Base-by-base conservation (phyloP, 192 early-diverging fungal genomes). In the Kappamyces sp. region DNA sequence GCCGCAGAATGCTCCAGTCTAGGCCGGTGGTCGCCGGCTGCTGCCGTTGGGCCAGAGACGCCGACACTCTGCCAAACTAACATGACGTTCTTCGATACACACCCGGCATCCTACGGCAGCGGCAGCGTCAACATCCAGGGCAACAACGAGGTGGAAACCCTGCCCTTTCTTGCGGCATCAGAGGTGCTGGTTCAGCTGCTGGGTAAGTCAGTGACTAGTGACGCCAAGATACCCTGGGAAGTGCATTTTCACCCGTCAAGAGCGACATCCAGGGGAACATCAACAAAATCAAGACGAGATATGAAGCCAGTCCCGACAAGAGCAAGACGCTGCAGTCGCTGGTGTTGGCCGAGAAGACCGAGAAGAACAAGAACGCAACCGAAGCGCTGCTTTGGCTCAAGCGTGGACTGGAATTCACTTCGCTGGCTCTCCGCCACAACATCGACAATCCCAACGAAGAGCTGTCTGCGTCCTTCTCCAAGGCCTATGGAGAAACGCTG, bases 361-460 rank as follows among this genome's bases (percentile, higher is more conserved):
- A 87, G 61, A 88, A 88, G 72, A 88, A 91, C 71, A 79, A 85
- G 64, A 84, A 79, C 7, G 93, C 91, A 47, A 89, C 91, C 22
- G 90, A 93, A 65, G 91, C 90, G 12, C 78, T 98, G 34, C 75
- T 98, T 57, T 98, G 94, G 94, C 81, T 98, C 42, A 91, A 86
- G 63, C 78, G 92, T 33, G 68, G 63, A 7, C 61, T 79, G 39
- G 73, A 73, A 54, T 73, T 79, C 45, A 73, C 70, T 29, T 62
- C 68, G 36, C 62, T 69, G 52, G 68, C 60, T 7, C 65, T 79
- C 47, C 60, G 69, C n/a, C 37, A 68, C n/a, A 74, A 64, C 62
- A 22, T 68, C 49, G 61, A 68, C 35, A 63, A 75, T 59, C 66
- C 62, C 43, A 48, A 45, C 14, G 77, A 79, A 59, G 77, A 79